Percentiles rank a stretch among this genome's conserved stretches.
phyloP scores from a whole-genome alignment of 805 yeast species.

The Candida pseudofarinosa region DNA sequence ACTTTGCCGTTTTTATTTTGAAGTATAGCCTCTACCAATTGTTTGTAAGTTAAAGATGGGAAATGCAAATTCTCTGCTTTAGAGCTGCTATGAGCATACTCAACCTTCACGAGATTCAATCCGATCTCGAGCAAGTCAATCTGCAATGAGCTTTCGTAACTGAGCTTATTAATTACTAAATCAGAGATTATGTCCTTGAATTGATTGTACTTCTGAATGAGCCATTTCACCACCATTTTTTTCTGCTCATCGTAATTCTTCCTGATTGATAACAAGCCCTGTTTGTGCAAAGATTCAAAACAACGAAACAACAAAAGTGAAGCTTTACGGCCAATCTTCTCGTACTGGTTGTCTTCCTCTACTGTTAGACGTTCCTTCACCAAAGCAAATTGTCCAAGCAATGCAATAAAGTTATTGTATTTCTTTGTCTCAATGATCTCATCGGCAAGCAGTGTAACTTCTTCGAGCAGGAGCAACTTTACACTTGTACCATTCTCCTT shows the following conservation, averaged over 20 bases:
- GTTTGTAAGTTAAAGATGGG: slow-evolving; percentile 51
- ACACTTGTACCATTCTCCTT: neutral
- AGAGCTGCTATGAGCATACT: slow-evolving; percentile 51
- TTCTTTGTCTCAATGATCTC: slow-evolving; percentile 39
- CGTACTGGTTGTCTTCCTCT: slow-evolving; percentile 20
- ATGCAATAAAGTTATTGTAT: slow-evolving; percentile 50
- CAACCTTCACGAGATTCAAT: slow-evolving; percentile 54
- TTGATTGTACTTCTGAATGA: slow-evolving; percentile 51
- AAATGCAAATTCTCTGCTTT: slow-evolving; percentile 53
- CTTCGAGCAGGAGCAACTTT: slow-evolving; percentile 7
- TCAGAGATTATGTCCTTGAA: slow-evolving; percentile 45
- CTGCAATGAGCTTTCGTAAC: slow-evolving; percentile 49
- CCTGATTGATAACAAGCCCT: slow-evolving; percentile 34
- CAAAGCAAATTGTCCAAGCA: slow-evolving; percentile 38
- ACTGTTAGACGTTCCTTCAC: slow-evolving; percentile 14
- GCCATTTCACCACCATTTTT: slow-evolving; percentile 56
- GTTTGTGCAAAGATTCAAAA: slow-evolving; percentile 46
- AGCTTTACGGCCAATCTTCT: slow-evolving; percentile 35
- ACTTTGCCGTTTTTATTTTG: slow-evolving; percentile 30
- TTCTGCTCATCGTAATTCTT: slow-evolving; percentile 41
- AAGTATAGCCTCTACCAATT: slow-evolving; percentile 31
- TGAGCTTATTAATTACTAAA: slow-evolving; percentile 36
- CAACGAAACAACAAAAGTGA: slow-evolving; percentile 40
- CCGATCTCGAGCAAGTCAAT: slow-evolving; percentile 50
- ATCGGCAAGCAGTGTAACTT: slow-evolving; percentile 9